Evolutionary conservation across 257 asterid species (phyloP).

Genomic region (Handroanthus guayacan): DNA sequence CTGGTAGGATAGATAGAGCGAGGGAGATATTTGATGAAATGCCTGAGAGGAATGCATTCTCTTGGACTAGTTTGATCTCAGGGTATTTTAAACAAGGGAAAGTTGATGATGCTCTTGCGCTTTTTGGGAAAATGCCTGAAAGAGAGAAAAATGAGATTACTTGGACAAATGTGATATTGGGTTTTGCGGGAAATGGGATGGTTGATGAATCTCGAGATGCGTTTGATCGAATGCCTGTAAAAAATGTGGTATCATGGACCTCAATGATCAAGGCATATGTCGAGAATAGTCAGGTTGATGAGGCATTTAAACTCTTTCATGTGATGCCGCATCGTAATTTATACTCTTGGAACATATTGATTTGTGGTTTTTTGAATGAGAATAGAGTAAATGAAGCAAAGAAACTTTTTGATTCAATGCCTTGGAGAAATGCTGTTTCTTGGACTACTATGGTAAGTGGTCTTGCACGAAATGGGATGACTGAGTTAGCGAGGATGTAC

Average conservation of each 20-base stretch:
- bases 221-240: constrained; percentile 56
- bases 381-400: constrained; percentile 54
- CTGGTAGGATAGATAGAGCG: constrained; percentile 52
- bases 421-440: constrained; percentile 58
- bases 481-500: constrained; percentile 55
- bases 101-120: constrained; percentile 53
- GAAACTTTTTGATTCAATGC: constrained; percentile 53
- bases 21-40: constrained; percentile 54
- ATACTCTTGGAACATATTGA: constrained; percentile 63
- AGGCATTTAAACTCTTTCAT: constrained; percentile 55
- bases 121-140: constrained; percentile 58
- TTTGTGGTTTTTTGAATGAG: constrained; percentile 54
- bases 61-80: constrained; percentile 70
- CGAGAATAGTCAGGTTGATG: constrained; percentile 48
- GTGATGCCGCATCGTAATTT: constrained; percentile 55
- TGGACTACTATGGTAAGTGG: constrained; percentile 73
- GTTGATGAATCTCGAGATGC: constrained; percentile 56
- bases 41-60: constrained; percentile 60
- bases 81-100: constrained; percentile 58
- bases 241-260: constrained; percentile 62
- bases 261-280: constrained; percentile 58
- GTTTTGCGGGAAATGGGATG: constrained; percentile 56
- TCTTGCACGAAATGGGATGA: constrained; percentile 60
- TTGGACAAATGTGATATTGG: constrained; percentile 58
- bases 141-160: constrained; percentile 56